These are phyloP conservation scores for Ballota nigra DNA, from an alignment of 257 asterid species.

Conservation along the genomic window DNA sequence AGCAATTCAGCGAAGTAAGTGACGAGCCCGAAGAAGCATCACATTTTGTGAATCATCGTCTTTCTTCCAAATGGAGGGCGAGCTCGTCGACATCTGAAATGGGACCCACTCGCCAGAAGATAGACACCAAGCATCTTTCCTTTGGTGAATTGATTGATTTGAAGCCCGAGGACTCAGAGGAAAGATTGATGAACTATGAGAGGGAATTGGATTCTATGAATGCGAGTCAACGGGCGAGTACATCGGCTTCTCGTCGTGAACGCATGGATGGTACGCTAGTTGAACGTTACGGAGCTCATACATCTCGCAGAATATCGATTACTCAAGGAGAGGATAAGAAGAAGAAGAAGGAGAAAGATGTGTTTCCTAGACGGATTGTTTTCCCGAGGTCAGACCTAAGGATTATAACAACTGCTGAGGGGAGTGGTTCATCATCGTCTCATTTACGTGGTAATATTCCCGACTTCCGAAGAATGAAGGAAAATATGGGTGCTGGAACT, in stretches of 20 bases:
- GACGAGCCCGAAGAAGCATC: slow-evolving; percentile 51
- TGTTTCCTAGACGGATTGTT: slow-evolving; percentile 40
- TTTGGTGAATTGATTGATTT: slow-evolving; percentile 25
- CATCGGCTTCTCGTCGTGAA: slow-evolving; percentile 24
- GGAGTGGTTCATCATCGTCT: slow-evolving; percentile 32
- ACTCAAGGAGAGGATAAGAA: slow-evolving; percentile 33
- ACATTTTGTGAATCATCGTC: slow-evolving; percentile 39
- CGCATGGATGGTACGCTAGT: slow-evolving; percentile 53
- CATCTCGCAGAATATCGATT: slow-evolving; percentile 25
- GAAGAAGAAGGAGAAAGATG: slow-evolving; percentile 32
- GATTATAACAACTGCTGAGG: slow-evolving; percentile 27
- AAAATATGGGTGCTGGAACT: slow-evolving; percentile 20
- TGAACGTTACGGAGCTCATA: slow-evolving; percentile 30
- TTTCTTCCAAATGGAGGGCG: slow-evolving; percentile 44
- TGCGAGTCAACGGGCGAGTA: background rate
- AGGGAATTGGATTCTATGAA: slow-evolving; percentile 29
- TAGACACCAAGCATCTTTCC: slow-evolving; percentile 37
- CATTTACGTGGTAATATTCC: slow-evolving; percentile 25
- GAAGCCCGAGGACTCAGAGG: slow-evolving; percentile 32
- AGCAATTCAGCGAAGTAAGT: slow-evolving; percentile 41
- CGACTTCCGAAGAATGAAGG: slow-evolving; percentile 28
- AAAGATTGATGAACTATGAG: slow-evolving; percentile 31
- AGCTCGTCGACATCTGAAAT: slow-evolving; percentile 45
- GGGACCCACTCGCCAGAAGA: slow-evolving; percentile 46
- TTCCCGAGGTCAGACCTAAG: slow-evolving; percentile 51